These are phyloP conservation scores for Eucalyptus grandis DNA, from an alignment of 345 rosid species.

Conservation along the genomic window DNA sequence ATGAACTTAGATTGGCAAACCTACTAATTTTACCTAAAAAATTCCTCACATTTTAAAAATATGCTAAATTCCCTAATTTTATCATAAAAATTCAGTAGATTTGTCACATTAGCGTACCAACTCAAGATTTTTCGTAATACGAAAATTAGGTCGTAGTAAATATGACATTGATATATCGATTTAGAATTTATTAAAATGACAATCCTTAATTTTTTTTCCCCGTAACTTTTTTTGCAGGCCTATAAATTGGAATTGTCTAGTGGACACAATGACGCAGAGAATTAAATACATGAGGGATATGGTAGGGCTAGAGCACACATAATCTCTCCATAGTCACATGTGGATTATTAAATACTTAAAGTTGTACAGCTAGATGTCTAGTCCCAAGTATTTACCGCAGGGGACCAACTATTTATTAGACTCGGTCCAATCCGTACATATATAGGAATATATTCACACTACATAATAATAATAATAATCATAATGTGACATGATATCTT, in stretches of 20 bases:
- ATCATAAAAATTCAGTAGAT: not conserved
- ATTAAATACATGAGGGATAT: not conserved
- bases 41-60: not conserved
- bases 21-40: not conserved
- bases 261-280: not conserved
- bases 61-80: not conserved
- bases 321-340: not conserved
- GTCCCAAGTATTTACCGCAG: not conserved
- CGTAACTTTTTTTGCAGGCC: not conserved
- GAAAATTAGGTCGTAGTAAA: not conserved
- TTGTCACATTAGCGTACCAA: accelerated
- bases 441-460: not conserved
- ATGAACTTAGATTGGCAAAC: not conserved
- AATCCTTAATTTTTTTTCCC: not conserved
- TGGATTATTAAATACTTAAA: not conserved
- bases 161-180: not conserved
- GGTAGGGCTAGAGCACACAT: not conserved
- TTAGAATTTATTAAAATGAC: not conserved
- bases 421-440: not conserved
- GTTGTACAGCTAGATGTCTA: not conserved
- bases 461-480: not conserved
- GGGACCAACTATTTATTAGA: too few relatives aligned
- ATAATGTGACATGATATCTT: not conserved
- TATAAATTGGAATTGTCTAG: too few relatives aligned
- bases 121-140: not conserved